Conservation (phyloP, 2,329 filamentous ascomycete genomes). For the Fusarium decemcellulare region DNA sequence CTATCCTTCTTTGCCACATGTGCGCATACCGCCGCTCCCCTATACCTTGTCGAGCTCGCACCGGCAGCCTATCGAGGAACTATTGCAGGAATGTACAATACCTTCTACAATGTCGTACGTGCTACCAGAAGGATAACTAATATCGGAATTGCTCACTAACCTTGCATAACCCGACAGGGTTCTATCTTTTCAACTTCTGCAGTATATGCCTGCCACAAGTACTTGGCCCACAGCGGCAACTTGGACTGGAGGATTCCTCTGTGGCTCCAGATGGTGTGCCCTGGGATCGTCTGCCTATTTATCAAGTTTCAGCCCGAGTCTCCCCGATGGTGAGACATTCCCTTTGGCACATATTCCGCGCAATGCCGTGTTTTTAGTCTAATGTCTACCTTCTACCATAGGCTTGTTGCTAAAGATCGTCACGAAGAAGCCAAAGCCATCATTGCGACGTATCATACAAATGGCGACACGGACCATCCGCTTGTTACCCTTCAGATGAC, state of each 20-base stretch:
- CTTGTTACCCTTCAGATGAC: conserved; percentile 57
- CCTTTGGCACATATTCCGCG: no score
- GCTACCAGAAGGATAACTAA: neutral
- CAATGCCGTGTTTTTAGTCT: neutral
- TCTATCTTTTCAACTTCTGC: conserved; percentile 27
- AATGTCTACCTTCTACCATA: neutral
- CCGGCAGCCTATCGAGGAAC: conserved; percentile 72
- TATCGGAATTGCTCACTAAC: no score
- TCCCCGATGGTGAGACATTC: conserved; percentile 63
- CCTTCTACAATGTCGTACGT: conserved; percentile 55
- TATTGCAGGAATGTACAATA: conserved; percentile 67
- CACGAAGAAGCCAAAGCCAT: conserved; percentile 13
- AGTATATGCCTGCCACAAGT: conserved; percentile 31
- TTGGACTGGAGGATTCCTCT: conserved; percentile 36
- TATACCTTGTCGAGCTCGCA: conserved; percentile 72
- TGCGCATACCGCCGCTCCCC: conserved; percentile 68
- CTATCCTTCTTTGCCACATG: conserved; percentile 69
- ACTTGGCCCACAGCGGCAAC: conserved; percentile 21
- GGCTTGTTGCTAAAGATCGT: conserved; percentile 23
- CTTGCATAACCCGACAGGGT: conserved; percentile 37
- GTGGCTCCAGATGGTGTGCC: conserved; percentile 35
- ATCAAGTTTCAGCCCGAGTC: conserved; percentile 71
- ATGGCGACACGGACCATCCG: conserved; percentile 66
- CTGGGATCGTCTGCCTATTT: conserved; percentile 24
- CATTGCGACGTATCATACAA: conserved; percentile 61